phyloP scores from a whole-genome alignment of 2,329 filamentous ascomycete species.

The Clonostachys rhizophaga region DNA sequence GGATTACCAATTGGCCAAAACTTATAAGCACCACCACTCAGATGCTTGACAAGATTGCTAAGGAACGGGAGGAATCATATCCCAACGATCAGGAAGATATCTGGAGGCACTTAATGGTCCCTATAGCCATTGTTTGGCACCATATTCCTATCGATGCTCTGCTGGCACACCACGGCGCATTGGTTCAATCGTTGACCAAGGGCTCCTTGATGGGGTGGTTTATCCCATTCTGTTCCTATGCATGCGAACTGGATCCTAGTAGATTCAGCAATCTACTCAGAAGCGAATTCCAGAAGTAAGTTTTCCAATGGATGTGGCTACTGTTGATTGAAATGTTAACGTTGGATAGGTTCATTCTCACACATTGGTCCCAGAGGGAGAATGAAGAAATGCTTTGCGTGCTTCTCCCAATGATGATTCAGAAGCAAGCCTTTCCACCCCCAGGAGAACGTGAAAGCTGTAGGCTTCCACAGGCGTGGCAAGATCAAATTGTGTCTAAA shows the following conservation, averaged over 20 bases:
- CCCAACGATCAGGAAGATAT: conserved; percentile 32
- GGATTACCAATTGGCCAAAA: conserved; percentile 67
- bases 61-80: conserved; percentile 24
- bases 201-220: conserved; percentile 69
- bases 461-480: conserved; percentile 62
- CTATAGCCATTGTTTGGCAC: conserved; percentile 64
- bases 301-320: neutral
- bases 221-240: conserved; percentile 78
- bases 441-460: conserved; percentile 47
- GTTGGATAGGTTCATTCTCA: conserved; percentile 62
- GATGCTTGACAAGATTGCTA: conserved; percentile 43
- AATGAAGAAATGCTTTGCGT: conserved; percentile 68
- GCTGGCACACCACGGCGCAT: conserved; percentile 61
- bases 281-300: conserved; percentile 73
- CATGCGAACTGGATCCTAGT: conserved; percentile 67
- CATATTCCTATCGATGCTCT: conserved; percentile 75
- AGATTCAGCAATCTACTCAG: conserved; percentile 77
- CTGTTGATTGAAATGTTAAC: conserved; percentile 7
- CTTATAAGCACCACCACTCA: conserved; percentile 53
- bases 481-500: conserved; percentile 65
- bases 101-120: conserved; percentile 56
- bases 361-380: conserved; percentile 63
- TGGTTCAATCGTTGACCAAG: conserved; percentile 61
- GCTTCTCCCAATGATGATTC: conserved; percentile 61
- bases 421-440: conserved; percentile 48